Base-by-base conservation (phyloP, 345 rosid genomes). In the Pugionium dolabratum region DNA sequence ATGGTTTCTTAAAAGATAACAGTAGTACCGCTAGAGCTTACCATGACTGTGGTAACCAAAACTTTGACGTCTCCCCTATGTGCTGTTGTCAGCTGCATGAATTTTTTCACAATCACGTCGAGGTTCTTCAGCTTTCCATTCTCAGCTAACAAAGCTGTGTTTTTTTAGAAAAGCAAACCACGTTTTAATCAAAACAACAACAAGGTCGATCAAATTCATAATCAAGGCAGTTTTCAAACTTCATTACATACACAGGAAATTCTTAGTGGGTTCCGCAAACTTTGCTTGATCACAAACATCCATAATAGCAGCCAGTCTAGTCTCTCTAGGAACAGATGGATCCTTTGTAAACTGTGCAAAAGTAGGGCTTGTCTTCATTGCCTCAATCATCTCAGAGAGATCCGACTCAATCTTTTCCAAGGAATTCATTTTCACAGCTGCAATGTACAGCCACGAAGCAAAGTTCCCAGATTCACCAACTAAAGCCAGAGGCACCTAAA, bases 391-490 rank as follows among this genome's bases (percentile, higher is more conserved):
- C 64, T 78, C 86, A 57, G 82, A 72, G 66, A 94, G 74, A 51
- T 94, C 97, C 2, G 88, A 11, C 75, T 88, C 96, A 57, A 94
- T 87, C 74, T 79, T 85, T 49, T 94, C 91, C 76, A 94, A 60
- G 31, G 73, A 58, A 69, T 86, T 90, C 25, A 81, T 62, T 68
- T 82, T 86, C 71, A 76, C 92, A 39, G 95, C 85, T 44, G 88
- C 85, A 25, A 85, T 9, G 79, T 79, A 94, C 35, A 94, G 62
- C 67, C 96, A 90, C 7, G 96, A 79, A 40, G 99, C 96, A 83
- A 88, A 94, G 79, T 88, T 94, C 8, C 97, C 99, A 55, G 85
- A 18, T 52, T 87, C 97, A 44, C 96, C 99, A 60, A 63, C 87
- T 64, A 90, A 75, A 51, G 79, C 82, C 5, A 88, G 0, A 49